A percentile compares a stretch with the other conserved stretches of the same genome.
Conservation (phyloP, 768 basidiomycete genomes). For the Gloeopeniophorella convolvens region DNA sequence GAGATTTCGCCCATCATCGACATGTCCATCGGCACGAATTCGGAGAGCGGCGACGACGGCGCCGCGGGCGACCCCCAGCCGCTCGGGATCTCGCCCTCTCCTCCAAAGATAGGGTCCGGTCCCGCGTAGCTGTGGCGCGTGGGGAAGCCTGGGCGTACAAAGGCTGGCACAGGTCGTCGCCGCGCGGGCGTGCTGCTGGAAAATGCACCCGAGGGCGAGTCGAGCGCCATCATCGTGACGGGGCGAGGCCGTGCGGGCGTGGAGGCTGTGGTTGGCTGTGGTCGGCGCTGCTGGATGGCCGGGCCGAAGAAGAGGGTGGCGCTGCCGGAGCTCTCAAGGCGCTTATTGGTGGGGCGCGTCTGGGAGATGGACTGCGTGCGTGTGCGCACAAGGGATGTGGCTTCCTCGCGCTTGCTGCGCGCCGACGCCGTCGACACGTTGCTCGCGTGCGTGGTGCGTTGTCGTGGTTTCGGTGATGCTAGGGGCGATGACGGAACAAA, state of each 20-base stretch:
- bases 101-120: slow-evolving; percentile 2
- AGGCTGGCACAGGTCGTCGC: neutral
- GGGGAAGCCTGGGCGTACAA: neutral
- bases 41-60: slow-evolving; percentile 11
- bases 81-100: neutral
- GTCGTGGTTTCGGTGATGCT: slow-evolving; percentile 15
- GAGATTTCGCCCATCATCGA: slow-evolving; percentile 19
- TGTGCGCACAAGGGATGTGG: slow-evolving; percentile 8
- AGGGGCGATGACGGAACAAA: slow-evolving; percentile 14
- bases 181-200: slow-evolving; percentile 13
- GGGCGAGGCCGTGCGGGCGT: slow-evolving; percentile 10
- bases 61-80: neutral
- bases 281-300: slow-evolving; percentile 5
- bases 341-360: slow-evolving; percentile 1
- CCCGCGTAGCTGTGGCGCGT: slow-evolving; percentile 18
- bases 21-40: slow-evolving; percentile 1
- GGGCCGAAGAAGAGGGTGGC: slow-evolving; percentile 22
- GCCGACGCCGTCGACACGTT: slow-evolving; percentile 12
- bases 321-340: slow-evolving; percentile 16
- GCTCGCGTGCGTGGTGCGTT: slow-evolving; percentile 16
- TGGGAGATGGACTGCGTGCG: slow-evolving; percentile 18
- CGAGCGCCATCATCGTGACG: slow-evolving; percentile 12
- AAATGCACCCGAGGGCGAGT: slow-evolving; percentile 9
- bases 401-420: slow-evolving; percentile 14
- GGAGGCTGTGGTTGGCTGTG: too few species aligned